These are phyloP conservation scores for Stylonectria norvegica DNA, from an alignment of 2,329 filamentous ascomycete genomes.

Conservation along the genomic window DNA sequence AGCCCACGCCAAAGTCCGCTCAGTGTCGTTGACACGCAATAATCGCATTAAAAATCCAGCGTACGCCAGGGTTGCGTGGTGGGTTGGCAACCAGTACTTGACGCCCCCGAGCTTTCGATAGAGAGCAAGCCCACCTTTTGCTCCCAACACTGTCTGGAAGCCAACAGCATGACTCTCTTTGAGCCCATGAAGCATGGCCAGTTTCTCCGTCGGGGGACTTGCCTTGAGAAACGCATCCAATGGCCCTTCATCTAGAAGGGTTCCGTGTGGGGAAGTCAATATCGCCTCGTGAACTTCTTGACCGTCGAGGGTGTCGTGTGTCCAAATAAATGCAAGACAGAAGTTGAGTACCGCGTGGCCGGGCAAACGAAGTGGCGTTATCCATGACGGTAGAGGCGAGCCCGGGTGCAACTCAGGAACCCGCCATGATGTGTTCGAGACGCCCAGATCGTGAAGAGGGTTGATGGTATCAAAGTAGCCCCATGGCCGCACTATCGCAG, in stretches of 20 bases:
- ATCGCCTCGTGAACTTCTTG: conserved; percentile 19
- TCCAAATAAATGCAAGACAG: conserved; percentile 20
- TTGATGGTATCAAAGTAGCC: conserved; percentile 20
- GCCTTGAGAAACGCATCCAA: conserved; percentile 19
- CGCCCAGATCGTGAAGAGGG: conserved; percentile 9
- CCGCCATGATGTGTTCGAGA: conserved; percentile 10
- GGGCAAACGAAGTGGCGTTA: conserved; percentile 16
- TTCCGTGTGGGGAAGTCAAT: conserved; percentile 21
- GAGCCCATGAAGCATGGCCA: conserved; percentile 23
- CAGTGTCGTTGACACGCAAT: conserved; percentile 9
- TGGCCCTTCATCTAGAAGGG: conserved; percentile 11
- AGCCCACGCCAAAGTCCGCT: conserved; percentile 18
- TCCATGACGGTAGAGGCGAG: conserved; percentile 18
- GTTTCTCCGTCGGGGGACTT: conserved; percentile 18
- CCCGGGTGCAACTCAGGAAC: conserved; percentile 18
- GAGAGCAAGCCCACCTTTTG: conserved; percentile 16
- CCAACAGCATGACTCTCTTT: conserved; percentile 19
- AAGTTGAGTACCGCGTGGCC: conserved; percentile 18
- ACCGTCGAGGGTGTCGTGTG: conserved; percentile 4
- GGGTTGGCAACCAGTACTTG: conserved; percentile 20
- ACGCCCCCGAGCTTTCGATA: conserved; percentile 18
- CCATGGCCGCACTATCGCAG: background rate
- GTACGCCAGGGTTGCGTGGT: conserved; percentile 14
- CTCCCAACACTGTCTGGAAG: conserved; percentile 9
- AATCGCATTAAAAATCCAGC: conserved; percentile 16